A percentile compares a stretch with the other conserved stretches of the same genome.
phyloP scores from a whole-genome alignment of 2,329 filamentous ascomycete genomes.

The Clonostachys chloroleuca region DNA sequence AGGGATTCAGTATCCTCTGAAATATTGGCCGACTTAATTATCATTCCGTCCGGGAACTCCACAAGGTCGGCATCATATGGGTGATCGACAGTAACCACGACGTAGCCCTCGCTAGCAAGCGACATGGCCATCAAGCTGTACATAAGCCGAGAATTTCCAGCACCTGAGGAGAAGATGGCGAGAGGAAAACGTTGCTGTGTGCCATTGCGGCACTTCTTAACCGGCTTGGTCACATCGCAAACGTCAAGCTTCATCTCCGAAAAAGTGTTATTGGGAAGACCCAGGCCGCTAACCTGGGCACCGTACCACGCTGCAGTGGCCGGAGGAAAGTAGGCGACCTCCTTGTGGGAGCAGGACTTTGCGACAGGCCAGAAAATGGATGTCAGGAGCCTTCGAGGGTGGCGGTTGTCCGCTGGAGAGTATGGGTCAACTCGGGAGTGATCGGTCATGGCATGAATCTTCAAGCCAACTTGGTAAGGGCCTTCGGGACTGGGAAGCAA shows the following conservation, averaged over 20 bases:
- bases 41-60: conserved; percentile 35
- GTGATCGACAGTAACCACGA: conserved; percentile 43
- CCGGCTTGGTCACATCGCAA: conserved; percentile 4
- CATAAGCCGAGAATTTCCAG: conserved; percentile 32
- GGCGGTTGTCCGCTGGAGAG: conserved; percentile 5
- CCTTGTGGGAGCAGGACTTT: neutral
- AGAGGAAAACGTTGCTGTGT: conserved; percentile 6
- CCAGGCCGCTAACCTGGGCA: neutral
- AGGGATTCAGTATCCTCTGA: conserved; percentile 7
- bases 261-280: conserved; percentile 5
- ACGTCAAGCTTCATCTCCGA: conserved; percentile 7
- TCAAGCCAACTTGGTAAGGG: no score
- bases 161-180: conserved; percentile 38
- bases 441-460: conserved; percentile 9
- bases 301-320: conserved; percentile 3
- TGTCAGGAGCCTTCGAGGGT: conserved; percentile 7
- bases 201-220: neutral
- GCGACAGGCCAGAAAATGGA: conserved; percentile 7
- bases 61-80: conserved; percentile 37
- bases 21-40: conserved; percentile 14
- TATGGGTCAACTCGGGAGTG: conserved; percentile 10
- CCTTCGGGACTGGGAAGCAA: no score
- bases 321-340: conserved; percentile 8
- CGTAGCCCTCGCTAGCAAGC: conserved; percentile 39
- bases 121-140: conserved; percentile 36